phyloP scores from a whole-genome alignment of 73 alveolate species.

The Urostyla sp. region DNA sequence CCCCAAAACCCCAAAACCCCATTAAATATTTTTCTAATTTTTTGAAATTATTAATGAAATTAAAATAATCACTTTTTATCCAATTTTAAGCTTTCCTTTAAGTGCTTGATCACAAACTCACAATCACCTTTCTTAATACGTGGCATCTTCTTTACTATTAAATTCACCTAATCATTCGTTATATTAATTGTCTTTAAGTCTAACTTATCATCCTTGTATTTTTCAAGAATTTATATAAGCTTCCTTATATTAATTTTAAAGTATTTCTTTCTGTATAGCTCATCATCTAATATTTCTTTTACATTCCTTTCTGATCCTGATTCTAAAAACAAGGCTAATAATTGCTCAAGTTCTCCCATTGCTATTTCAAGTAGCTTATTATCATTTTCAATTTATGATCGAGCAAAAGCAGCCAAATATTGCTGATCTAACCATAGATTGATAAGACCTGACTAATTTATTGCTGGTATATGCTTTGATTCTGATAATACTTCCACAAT shows the following conservation, averaged over 20 bases:
- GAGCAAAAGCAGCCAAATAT: constrained; percentile 4
- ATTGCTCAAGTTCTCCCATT: constrained; percentile 27
- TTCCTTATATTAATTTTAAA: constrained; percentile 12
- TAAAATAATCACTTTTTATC: background rate
- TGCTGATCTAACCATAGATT: constrained; percentile 10
- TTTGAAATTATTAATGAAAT: background rate
- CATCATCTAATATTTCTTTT: constrained; percentile 39
- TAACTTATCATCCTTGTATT: constrained; percentile 35
- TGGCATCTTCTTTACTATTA: background rate
- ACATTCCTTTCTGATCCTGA: constrained; percentile 2
- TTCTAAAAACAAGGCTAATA: constrained; percentile 1
- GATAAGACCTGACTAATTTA: constrained; percentile 13
- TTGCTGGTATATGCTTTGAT: constrained; percentile 4
- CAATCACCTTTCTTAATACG: constrained; percentile 29
- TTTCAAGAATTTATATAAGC: constrained; percentile 11
- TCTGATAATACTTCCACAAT: constrained; percentile 19
- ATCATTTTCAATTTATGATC: constrained; percentile 15
- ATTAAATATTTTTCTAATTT: too few species aligned
- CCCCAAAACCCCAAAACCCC: too few species aligned
- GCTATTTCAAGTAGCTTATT: constrained; percentile 27
- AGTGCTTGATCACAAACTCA: constrained; percentile 10
- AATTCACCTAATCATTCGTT: background rate
- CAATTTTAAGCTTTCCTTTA: constrained; percentile 29
- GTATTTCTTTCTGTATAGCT: constrained; percentile 35
- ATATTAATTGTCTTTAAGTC: background rate